Evolutionary conservation across 2,329 filamentous ascomycete genomes (phyloP).

Genomic region (Xylariomycetidae sp.): DNA sequence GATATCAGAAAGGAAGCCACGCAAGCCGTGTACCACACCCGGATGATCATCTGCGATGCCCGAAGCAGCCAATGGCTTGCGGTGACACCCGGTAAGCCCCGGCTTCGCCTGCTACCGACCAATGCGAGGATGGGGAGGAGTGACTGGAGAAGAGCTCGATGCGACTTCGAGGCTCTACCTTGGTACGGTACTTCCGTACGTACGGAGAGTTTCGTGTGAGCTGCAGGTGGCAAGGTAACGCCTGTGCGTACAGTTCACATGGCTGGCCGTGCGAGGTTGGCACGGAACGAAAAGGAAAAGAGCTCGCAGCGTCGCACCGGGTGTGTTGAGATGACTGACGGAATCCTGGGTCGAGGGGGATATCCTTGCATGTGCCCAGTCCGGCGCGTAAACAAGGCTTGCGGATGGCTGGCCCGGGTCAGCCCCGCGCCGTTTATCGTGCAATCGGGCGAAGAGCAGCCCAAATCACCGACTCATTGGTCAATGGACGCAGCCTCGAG

Average conservation of each 20-base stretch:
- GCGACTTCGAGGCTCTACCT: conserved; percentile 1
- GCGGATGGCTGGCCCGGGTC: conserved; percentile 37
- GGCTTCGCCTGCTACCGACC: no score
- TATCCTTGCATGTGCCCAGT: conserved; percentile 34
- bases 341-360: conserved; percentile 15
- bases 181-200: conserved; percentile 5
- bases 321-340: conserved; percentile 13
- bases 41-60: no score
- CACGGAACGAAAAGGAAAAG: conserved; percentile 18
- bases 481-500: conserved; percentile 13
- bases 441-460: conserved; percentile 41
- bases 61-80: no score
- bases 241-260: conserved; percentile 12
- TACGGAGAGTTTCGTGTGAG: conserved; percentile 5
- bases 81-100: no score
- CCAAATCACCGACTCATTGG: conserved; percentile 36
- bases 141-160: neutral
- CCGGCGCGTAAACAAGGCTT: conserved; percentile 48
- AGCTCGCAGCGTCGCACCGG: conserved; percentile 20
- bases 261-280: conserved; percentile 14
- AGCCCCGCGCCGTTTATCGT: conserved; percentile 34
- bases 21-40: no score
- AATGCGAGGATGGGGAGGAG: neutral
- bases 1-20: no score
- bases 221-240: conserved; percentile 5